Evolutionary conservation across 768 basidiomycete species (phyloP), one percentile per base, ranked within the genome.

Genomic region (Boletus barrowsii): DNA sequence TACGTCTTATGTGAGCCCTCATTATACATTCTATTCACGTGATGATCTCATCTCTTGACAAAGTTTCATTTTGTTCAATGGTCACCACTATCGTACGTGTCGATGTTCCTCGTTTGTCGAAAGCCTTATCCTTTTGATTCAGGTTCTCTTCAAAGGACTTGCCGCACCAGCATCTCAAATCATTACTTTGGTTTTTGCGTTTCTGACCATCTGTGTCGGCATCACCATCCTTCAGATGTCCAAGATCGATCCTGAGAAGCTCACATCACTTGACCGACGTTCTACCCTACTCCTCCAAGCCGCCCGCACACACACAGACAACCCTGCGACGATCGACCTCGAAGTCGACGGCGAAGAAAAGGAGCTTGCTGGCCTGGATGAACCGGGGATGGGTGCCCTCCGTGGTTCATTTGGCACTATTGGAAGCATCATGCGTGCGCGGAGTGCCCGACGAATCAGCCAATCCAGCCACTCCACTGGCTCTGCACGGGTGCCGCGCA

Each of bases 171-270:
- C 79, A 0, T 72, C 82, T 2, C 83, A 90, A 60, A 94, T 99
- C 49, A 79, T 98, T 47, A 97, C 94, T 2, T 80, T 98, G 53
- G 87, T 96, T 24, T 81, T 96, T 80, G 95, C 84, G 9, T 98
- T 99, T 78, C 71, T 97, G 58, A 84, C 89, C 54, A 95, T 95
- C 51, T 93, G 90, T 65, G 73, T 92, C 20, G 96, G 96, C 18
- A 98, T 98, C 69, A 90, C 89, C 30, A 86, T 99, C 59, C 84
- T 99, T 9, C 97, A 99, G 72, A 88, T 96, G 83, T 92, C 88
- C 68, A 92, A 92, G 74, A 83, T 98, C 60, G 96, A 99, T 66
- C 96, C 97, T 10, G 78, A 76, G 18, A 73, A 84, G 50, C 79
- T 98, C 64, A 76, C 76, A 54, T 83, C 83, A 45, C 87, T 99